Percentiles rank a stretch among this genome's conserved stretches.
These are phyloP conservation scores for Pestalotiopsis sp. DNA, from an alignment of 2,329 filamentous ascomycete genomes.

Conservation along the genomic window DNA sequence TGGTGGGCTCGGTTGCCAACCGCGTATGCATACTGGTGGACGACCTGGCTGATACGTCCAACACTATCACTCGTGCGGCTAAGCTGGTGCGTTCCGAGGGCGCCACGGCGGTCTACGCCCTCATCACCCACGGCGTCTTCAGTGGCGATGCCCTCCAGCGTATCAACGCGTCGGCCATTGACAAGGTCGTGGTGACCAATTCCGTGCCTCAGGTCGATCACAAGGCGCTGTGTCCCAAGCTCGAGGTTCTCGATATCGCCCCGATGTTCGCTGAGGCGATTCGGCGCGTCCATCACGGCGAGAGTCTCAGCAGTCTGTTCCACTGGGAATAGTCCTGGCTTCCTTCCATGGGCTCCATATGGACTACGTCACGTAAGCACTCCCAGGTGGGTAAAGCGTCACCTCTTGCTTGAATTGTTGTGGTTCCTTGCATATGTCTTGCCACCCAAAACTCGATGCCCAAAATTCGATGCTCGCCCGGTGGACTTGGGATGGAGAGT, in stretches of 20 bases:
- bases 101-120: conserved; percentile 86
- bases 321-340: conserved; percentile 65
- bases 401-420: not conserved
- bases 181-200: conserved; percentile 95
- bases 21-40: conserved; percentile 90
- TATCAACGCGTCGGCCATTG: conserved; percentile 89
- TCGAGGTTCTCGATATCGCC: conserved; percentile 90
- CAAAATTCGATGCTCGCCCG: not conserved
- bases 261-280: conserved; percentile 95
- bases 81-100: conserved; percentile 97
- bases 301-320: conserved; percentile 96
- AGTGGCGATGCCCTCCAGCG: conserved; percentile 93
- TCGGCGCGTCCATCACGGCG: conserved; percentile 92
- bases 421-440: not conserved
- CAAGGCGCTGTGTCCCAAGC: conserved; percentile 75
- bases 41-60: conserved; percentile 92
- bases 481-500: not conserved
- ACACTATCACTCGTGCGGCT: conserved; percentile 94
- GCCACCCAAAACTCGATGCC: no score
- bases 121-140: conserved; percentile 89
- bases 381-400: not conserved
- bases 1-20: conserved; percentile 83
- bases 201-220: conserved; percentile 90
- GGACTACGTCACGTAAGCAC: not conserved
- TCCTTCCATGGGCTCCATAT: not conserved